These are phyloP conservation scores for Tagetes patula DNA, from an alignment of 129 eudicot species.

Conservation along the genomic window DNA sequence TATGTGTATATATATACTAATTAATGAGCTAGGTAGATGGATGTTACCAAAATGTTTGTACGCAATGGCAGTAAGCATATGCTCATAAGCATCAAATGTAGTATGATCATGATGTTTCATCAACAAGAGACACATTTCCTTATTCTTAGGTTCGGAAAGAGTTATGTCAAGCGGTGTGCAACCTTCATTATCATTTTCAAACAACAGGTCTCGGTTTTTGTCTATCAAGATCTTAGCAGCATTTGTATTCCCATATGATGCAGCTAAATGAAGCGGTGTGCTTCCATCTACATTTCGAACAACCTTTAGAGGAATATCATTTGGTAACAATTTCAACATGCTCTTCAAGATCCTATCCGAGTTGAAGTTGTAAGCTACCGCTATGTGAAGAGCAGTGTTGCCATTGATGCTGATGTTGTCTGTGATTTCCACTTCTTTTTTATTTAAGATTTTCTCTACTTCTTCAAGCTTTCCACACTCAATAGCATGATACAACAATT, in stretches of 20 bases:
- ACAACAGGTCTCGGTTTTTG: neutral
- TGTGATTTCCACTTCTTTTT: neutral
- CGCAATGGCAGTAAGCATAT: neutral
- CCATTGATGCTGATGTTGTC: neutral
- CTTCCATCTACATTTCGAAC: neutral
- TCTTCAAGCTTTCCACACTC: neutral
- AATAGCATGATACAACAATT: neutral
- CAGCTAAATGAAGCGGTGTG: neutral
- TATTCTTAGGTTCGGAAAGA: neutral
- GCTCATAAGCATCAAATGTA: neutral
- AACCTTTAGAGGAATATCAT: neutral
- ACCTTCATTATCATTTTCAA: conserved; percentile 4
- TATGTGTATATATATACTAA: neutral
- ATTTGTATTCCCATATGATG: neutral
- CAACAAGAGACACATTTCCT: neutral
- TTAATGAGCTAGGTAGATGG: neutral
- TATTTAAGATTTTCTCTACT: neutral
- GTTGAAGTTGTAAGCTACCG: neutral
- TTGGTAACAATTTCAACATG: neutral
- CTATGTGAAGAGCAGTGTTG: conserved; percentile 12
- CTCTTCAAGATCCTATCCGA: neutral
- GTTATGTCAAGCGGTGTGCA: neutral
- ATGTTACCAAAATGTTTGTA: neutral
- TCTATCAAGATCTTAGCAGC: conserved; percentile 12
- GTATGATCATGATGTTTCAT: neutral